Percentiles rank a stretch among this genome's conserved stretches.
phyloP scores from a whole-genome alignment of 2,329 filamentous ascomycete species.

The Cercospora janseana region DNA sequence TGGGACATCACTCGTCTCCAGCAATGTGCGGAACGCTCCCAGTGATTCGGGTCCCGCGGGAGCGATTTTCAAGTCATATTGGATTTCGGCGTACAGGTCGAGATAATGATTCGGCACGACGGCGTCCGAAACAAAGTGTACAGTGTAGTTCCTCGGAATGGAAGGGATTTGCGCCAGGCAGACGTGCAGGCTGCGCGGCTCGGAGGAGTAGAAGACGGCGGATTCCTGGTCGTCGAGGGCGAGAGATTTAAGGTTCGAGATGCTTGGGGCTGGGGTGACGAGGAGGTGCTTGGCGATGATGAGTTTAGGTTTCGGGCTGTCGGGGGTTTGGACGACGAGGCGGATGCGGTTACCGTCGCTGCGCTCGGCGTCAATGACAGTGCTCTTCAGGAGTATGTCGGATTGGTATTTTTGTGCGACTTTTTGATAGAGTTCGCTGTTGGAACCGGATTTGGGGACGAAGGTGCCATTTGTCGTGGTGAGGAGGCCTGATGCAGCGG shows the following conservation, averaged over 20 bases:
- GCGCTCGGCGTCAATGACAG: conserved; percentile 2
- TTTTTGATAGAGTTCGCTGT: conserved; percentile 10
- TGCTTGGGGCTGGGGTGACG: conserved; percentile 9
- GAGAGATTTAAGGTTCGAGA: conserved; percentile 1
- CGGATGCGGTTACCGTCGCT: not conserved
- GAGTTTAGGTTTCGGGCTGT: conserved; percentile 1
- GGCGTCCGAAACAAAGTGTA: conserved; percentile 1
- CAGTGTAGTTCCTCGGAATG: conserved; percentile 8
- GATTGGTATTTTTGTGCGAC: not conserved
- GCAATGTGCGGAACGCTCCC: not conserved
- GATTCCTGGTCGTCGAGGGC: conserved; percentile 9
- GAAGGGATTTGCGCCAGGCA: conserved; percentile 5
- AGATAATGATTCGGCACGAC: conserved; percentile 12
- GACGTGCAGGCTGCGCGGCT: not conserved
- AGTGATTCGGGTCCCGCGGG: not conserved
- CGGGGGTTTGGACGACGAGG: not conserved
- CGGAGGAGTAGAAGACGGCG: not conserved
- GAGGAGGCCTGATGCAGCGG: not conserved
- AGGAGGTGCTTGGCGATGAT: conserved; percentile 13
- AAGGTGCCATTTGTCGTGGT: not conserved
- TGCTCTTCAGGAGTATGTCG: conserved; percentile 3
- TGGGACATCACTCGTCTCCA: conserved; percentile 3
- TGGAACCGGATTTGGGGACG: conserved; percentile 7
- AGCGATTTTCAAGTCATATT: conserved; percentile 1
- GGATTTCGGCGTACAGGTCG: conserved; percentile 3